phyloP scores from a whole-genome alignment of 1,139 yeast genomes.

The Hyphopichia khmerensis region DNA sequence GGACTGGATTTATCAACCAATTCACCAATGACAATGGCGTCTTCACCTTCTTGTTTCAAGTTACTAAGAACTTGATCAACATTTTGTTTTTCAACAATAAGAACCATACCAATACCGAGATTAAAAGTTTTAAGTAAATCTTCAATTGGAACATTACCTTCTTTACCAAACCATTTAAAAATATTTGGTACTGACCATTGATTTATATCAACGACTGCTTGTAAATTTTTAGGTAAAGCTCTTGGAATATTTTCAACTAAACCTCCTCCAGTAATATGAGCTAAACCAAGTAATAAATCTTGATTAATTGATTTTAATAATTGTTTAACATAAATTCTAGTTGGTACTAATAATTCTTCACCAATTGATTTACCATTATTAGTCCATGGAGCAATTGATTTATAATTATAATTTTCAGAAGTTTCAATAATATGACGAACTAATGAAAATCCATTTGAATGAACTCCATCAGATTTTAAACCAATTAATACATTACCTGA shows the following conservation, averaged over 20 bases:
- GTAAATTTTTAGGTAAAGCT: constrained; percentile 77
- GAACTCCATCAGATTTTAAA: constrained; percentile 86
- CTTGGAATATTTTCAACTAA: constrained; percentile 94
- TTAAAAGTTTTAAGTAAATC: constrained; percentile 91
- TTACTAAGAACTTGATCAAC: constrained; percentile 56
- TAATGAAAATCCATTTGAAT: constrained; percentile 94
- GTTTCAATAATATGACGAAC: constrained; percentile 92
- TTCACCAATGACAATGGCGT: constrained; percentile 75
- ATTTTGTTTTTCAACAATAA: constrained; percentile 67
- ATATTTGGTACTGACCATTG: constrained; percentile 85
- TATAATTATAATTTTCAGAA: constrained; percentile 64
- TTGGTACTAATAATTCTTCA: constrained; percentile 82
- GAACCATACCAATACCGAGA: constrained; percentile 96
- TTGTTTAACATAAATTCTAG: constrained; percentile 92
- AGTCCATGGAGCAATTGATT: constrained; percentile 82
- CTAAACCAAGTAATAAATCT: constrained; percentile 77
- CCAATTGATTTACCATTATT: constrained; percentile 72
- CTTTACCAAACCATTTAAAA: constrained; percentile 90
- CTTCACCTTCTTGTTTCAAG: constrained; percentile 68
- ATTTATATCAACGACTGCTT: constrained; percentile 76
- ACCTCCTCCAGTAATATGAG: constrained; percentile 99
- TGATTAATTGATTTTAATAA: constrained; percentile 70
- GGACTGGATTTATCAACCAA: constrained; percentile 55
- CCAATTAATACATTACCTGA: constrained; percentile 86
- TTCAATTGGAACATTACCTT: constrained; percentile 83